Evolutionary conservation across 495 filamentous ascomycete species (phyloP), one percentile per base, ranked within the genome.

Genomic region (Penicillium daleae): DNA sequence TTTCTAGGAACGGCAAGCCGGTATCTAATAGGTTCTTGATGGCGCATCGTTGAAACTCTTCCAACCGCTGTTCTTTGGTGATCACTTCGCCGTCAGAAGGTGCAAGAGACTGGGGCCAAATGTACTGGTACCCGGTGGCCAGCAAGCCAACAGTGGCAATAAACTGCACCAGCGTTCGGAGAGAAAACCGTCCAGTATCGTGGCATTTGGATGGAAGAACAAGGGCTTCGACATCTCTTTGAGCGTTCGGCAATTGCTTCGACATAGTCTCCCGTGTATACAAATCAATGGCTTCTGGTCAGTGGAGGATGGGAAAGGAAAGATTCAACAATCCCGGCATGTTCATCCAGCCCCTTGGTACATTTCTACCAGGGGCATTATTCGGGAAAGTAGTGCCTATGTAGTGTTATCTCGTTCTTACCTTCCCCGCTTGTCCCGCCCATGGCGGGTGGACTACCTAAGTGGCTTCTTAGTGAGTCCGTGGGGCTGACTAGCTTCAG

Each of bases 1-100:
- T 63, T n/a, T 78, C 64, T 12, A 86, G 66, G 56, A 85, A 86
- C 17, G 75, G 74, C 22, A 83, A 65, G 17, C 77, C 71, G 8
- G 74, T 78, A 8, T 70, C 64, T 1, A 78, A 68, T 9, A 75
- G 33, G 56, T 76, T 83, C 8, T 74, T 58, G 29, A 81, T 79
- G 17, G 82, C 77, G 59, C 82, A 86, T 65, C 76, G 51, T 57
- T 78, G 74, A 44, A 84, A 76, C 4, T 60, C 37, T 15, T 57
- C 37, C 54, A 58, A 21, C 13, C 22, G 13, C 6, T 33, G 7
- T 12, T 51, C 48, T 13, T 17, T 31, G 24, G 12, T 24, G 10
- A 17, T 51, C 1, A 3, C 24, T 6, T 51, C 22, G 24, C 24
- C 13, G 9, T 8, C 26, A 2, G 21, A 26, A 27, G 10, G 4